Conservation (phyloP, 140 eudicot genomes). For the Eryngium alpinum region DNA sequence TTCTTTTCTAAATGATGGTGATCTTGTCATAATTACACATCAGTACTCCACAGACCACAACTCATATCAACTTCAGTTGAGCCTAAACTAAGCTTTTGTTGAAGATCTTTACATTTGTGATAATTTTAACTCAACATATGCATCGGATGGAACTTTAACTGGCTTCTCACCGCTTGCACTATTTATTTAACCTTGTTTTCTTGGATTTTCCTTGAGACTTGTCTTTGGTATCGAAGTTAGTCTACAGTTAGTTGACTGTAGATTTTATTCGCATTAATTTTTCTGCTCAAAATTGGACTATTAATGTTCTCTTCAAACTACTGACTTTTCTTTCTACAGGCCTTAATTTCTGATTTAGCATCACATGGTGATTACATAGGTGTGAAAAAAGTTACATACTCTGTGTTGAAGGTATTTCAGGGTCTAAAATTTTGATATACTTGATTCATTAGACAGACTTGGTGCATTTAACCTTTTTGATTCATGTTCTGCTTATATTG, state of each 20-base stretch:
- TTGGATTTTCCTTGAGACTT: not conserved
- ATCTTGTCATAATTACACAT: not conserved
- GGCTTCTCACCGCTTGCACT: not conserved
- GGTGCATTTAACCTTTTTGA: not conserved
- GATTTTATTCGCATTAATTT: not conserved
- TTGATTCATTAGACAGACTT: not conserved
- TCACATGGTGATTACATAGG: constrained; percentile 62
- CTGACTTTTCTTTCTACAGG: constrained; percentile 30
- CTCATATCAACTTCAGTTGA: not conserved
- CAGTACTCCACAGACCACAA: not conserved
- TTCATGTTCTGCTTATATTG: too few species aligned
- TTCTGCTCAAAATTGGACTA: not conserved
- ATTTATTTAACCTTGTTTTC: not conserved
- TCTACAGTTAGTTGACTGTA: not conserved
- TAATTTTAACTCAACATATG: not conserved
- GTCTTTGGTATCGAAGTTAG: not conserved
- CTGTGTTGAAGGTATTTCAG: constrained; percentile 52
- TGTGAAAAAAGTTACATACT: constrained; percentile 64
- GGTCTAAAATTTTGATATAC: not conserved
- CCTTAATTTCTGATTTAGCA: constrained; percentile 71
- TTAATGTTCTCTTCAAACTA: not conserved
- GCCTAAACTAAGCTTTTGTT: not conserved
- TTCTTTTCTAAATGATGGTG: not conserved
- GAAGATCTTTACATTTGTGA: not conserved
- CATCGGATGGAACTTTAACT: constrained; percentile 1